Evolutionary conservation across 371 early-diverging fungal genomes (phyloP).

Genomic region (Rhizopus arrhizus): DNA sequence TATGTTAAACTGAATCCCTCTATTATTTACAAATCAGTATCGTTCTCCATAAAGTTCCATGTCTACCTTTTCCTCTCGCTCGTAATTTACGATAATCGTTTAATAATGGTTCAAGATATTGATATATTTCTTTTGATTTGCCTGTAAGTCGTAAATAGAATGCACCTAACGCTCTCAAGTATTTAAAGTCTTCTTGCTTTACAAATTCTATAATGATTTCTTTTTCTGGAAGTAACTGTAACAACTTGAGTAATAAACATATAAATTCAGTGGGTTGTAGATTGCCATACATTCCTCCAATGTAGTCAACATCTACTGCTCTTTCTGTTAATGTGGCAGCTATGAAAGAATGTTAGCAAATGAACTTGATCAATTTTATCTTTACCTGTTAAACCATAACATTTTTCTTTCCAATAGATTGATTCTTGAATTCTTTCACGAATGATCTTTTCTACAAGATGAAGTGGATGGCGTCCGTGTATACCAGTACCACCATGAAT

Average conservation of each 20-base stretch:
- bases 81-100: conserved; percentile 88
- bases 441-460: conserved; percentile 91
- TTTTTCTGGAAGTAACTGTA: conserved; percentile 88
- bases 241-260: conserved; percentile 84
- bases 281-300: conserved; percentile 88
- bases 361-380: background rate
- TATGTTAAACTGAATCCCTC: conserved; percentile 65
- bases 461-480: conserved; percentile 91
- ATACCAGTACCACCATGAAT: conserved; percentile 65
- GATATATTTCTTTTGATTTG: conserved; percentile 78
- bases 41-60: conserved; percentile 54
- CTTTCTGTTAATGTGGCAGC: conserved; percentile 90
- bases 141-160: conserved; percentile 87
- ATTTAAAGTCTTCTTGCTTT: conserved; percentile 77
- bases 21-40: conserved; percentile 8
- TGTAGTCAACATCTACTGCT: conserved; percentile 73
- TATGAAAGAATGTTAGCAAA: conserved; percentile 18
- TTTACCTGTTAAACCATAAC: conserved; percentile 89
- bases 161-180: conserved; percentile 87
- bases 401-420: conserved; percentile 94
- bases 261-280: conserved; percentile 90
- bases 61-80: conserved; percentile 56
- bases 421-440: conserved; percentile 89
- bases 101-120: conserved; percentile 83
- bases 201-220: conserved; percentile 84